Conservation (phyloP, 305 asterid genomes). For the Solanum hybrid region DNA sequence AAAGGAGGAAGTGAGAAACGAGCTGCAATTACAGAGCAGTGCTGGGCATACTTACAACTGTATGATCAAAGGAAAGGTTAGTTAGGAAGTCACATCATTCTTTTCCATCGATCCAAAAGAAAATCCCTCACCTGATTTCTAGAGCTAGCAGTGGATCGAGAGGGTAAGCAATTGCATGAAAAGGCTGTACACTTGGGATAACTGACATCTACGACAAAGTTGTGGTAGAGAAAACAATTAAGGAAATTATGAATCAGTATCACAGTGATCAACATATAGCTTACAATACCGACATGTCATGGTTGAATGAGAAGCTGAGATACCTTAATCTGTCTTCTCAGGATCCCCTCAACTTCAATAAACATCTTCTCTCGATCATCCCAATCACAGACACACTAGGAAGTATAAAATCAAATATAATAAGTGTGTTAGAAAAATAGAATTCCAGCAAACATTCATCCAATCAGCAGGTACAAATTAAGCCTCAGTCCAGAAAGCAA, state of each 20-base stretch:
- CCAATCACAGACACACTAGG: conserved; percentile 96
- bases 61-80: conserved; percentile 3
- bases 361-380: conserved; percentile 91
- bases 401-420: not conserved
- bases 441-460: not conserved
- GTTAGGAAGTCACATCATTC: not conserved
- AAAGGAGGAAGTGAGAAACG: conserved; percentile 87
- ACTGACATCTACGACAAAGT: conserved; percentile 52
- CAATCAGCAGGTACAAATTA: not conserved
- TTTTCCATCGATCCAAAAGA: not conserved
- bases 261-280: not conserved
- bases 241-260: not conserved
- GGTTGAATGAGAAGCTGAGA: conserved; percentile 1
- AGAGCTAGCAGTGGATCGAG: conserved; percentile 91
- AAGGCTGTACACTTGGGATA: conserved; percentile 98
- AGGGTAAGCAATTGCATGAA: conserved; percentile 99
- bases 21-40: conserved; percentile 83
- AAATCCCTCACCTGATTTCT: conserved; percentile 65
- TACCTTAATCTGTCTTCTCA: conserved; percentile 92
- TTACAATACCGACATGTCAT: not conserved
- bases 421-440: not conserved
- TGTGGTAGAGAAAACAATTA: not conserved
- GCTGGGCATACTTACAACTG: conserved; percentile 94
- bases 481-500: not conserved
- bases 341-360: conserved; percentile 87